phyloP scores from a whole-genome alignment of 2,329 filamentous ascomycete genomes.

The Cercospora sp. region DNA sequence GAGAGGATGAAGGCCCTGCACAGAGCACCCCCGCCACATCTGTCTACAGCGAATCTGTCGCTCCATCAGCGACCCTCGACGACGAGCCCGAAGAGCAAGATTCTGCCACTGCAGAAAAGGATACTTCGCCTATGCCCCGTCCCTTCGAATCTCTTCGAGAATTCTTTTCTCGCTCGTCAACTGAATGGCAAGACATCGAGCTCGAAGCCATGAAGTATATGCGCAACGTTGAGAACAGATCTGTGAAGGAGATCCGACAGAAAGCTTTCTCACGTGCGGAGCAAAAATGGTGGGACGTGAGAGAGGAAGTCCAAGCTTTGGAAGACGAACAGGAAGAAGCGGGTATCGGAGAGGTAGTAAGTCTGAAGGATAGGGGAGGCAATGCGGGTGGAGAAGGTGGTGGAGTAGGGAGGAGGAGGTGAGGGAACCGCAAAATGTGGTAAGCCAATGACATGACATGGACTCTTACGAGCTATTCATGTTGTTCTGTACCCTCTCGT shows the following conservation, averaged over 20 bases:
- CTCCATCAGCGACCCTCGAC: constrained; percentile 13
- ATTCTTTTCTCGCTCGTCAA: constrained; percentile 85
- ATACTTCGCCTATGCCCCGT: constrained; percentile 71
- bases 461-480: not conserved
- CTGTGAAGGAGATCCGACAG: constrained; percentile 89
- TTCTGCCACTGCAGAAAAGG: constrained; percentile 56
- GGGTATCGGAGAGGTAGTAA: constrained; percentile 92
- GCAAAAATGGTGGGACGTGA: constrained; percentile 97
- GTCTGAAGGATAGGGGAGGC: constrained; percentile 69
- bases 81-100: constrained; percentile 36
- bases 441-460: not conserved
- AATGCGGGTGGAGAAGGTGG: constrained; percentile 24
- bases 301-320: constrained; percentile 85
- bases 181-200: constrained; percentile 86
- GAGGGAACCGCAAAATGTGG: too few species aligned
- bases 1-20: constrained; percentile 44
- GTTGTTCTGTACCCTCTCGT: not conserved
- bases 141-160: constrained; percentile 89
- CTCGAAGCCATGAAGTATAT: constrained; percentile 73
- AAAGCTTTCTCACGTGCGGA: constrained; percentile 88
- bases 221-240: constrained; percentile 65
- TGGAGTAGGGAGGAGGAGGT: constrained; percentile 4
- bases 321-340: constrained; percentile 96
- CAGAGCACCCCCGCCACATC: constrained; percentile 34
- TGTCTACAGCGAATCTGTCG: constrained; percentile 24